Conservation (phyloP, 495 filamentous ascomycete species). For the Annulohypoxylon nitens region DNA sequence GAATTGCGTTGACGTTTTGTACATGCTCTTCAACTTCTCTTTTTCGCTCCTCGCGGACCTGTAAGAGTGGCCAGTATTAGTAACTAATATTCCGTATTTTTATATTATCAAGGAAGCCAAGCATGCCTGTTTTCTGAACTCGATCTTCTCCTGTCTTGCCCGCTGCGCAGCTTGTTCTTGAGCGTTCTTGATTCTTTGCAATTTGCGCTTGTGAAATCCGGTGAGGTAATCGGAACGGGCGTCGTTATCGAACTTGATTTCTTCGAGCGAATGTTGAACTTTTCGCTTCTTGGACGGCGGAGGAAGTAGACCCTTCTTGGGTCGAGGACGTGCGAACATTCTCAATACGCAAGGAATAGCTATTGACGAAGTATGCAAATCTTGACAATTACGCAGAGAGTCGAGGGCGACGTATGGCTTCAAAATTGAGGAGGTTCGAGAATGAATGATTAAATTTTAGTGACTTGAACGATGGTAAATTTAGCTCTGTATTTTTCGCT, state of each 20-base stretch:
- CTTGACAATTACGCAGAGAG: neutral
- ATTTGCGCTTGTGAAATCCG: slow-evolving; percentile 96
- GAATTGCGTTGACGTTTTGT: slow-evolving; percentile 73
- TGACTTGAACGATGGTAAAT: slow-evolving; percentile 14
- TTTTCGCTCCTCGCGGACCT: slow-evolving; percentile 85
- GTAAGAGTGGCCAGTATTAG: slow-evolving; percentile 22
- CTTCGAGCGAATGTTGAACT: slow-evolving; percentile 70
- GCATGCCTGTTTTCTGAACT: slow-evolving; percentile 77
- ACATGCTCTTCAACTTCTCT: slow-evolving; percentile 84
- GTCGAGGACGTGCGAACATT: slow-evolving; percentile 64
- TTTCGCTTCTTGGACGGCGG: slow-evolving; percentile 77
- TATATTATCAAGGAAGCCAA: slow-evolving; percentile 4
- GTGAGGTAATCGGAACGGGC: slow-evolving; percentile 88
- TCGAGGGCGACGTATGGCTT: neutral
- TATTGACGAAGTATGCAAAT: neutral
- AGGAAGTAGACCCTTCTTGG: slow-evolving; percentile 60
- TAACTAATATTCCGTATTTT: neutral
- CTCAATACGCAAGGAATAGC: neutral
- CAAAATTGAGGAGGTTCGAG: neutral
- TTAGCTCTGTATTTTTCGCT: slow-evolving; percentile 7
- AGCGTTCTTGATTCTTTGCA: slow-evolving; percentile 83
- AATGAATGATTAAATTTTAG: slow-evolving; percentile 21
- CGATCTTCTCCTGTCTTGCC: slow-evolving; percentile 78
- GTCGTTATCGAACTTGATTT: slow-evolving; percentile 84
- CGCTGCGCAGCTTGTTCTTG: slow-evolving; percentile 80